phyloP scores from a whole-genome alignment of 345 rosid species.

The Salix exigua region DNA sequence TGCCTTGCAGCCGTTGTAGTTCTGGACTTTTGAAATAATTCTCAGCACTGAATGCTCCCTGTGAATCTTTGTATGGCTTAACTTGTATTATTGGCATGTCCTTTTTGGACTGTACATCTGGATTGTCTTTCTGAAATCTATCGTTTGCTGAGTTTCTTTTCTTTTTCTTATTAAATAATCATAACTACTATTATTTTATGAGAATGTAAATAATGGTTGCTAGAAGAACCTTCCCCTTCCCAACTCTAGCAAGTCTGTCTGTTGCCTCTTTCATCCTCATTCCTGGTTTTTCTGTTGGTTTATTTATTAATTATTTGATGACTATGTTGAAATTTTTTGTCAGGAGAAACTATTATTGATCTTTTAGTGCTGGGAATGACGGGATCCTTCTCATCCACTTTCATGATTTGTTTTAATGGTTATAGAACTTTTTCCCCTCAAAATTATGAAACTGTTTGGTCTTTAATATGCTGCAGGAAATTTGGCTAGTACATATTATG shows the following conservation, averaged over 20 bases:
- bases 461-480: constrained; percentile 49
- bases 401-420: background rate
- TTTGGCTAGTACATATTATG: constrained; percentile 84
- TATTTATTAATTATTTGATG: background rate
- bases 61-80: background rate
- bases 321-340: background rate
- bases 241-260: background rate
- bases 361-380: background rate
- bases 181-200: background rate
- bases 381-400: background rate
- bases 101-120: background rate
- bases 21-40: background rate
- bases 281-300: background rate
- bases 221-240: background rate
- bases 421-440: background rate
- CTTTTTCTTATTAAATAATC: background rate
- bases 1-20: no score
- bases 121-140: background rate
- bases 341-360: background rate
- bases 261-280: background rate
- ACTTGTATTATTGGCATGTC: background rate
- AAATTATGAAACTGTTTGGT: background rate
- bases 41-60: background rate
- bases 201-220: background rate
- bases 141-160: background rate